These are phyloP conservation scores for Mycena crocata DNA, from an alignment of 768 basidiomycete species.

Conservation along the genomic window DNA sequence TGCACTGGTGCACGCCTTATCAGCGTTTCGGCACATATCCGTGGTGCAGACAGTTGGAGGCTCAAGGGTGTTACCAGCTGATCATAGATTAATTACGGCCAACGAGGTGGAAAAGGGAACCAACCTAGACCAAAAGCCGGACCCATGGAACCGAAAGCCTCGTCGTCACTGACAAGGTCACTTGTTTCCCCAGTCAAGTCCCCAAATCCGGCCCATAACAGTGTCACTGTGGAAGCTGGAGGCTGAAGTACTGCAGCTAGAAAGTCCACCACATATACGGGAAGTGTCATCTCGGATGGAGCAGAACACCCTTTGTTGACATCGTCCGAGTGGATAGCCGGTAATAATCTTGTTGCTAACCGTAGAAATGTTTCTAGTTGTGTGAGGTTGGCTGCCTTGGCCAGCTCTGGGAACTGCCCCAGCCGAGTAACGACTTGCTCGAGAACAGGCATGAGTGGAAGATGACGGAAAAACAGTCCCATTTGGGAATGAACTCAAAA, in stretches of 20 bases:
- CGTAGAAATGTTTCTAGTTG: slow-evolving; percentile 1
- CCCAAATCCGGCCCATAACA: background rate
- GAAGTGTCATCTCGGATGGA: background rate
- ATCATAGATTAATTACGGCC: background rate
- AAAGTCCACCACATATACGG: background rate
- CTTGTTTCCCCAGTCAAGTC: background rate
- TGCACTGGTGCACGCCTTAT: too few species aligned
- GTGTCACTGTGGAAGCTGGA: background rate
- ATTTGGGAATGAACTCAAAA: too few species aligned
- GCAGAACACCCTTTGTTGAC: background rate
- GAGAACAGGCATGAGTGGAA: background rate
- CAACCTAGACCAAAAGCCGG: background rate
- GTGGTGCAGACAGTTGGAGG: slow-evolving; percentile 3
- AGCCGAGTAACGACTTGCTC: background rate
- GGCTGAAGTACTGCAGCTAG: background rate
- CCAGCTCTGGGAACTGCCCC: background rate
- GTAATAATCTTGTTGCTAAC: background rate
- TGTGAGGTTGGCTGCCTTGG: background rate
- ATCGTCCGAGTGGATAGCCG: background rate
- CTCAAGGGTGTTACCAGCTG: background rate
- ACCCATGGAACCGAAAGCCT: background rate
- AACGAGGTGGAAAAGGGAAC: background rate
- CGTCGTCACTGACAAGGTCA: background rate
- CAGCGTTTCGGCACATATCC: background rate
- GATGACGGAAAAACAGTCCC: too few species aligned